Conservation (phyloP, 2,329 filamentous ascomycete species). For the Aureobasidium namibiae region DNA sequence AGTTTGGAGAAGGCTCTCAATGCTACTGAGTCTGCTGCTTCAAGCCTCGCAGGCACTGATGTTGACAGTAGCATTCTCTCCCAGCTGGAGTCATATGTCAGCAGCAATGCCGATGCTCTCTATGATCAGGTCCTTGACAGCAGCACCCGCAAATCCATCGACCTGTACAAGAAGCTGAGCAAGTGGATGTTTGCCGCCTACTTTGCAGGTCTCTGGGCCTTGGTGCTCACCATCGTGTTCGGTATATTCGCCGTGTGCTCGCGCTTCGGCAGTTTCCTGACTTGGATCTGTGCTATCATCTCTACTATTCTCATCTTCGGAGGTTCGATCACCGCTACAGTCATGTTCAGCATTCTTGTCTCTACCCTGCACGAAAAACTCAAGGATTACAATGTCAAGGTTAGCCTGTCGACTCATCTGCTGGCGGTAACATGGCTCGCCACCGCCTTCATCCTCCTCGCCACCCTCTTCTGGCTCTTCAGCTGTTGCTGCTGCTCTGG, state of each 20-base stretch:
- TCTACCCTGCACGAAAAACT: constrained; percentile 59
- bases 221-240: constrained; percentile 63
- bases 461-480: constrained; percentile 83
- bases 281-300: constrained; percentile 62
- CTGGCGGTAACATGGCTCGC: constrained; percentile 71
- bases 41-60: constrained; percentile 16
- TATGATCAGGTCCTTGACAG: constrained; percentile 49
- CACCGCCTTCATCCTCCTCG: constrained; percentile 65
- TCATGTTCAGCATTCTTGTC: constrained; percentile 61
- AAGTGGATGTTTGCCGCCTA: constrained; percentile 82
- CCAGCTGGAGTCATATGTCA: constrained; percentile 45
- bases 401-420: constrained; percentile 59
- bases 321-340: constrained; percentile 66
- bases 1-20: constrained; percentile 48
- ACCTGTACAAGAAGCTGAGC: constrained; percentile 63
- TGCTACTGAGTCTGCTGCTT: constrained; percentile 9
- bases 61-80: constrained; percentile 28
- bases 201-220: constrained; percentile 61
- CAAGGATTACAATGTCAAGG: constrained; percentile 62
- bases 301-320: constrained; percentile 51
- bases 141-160: constrained; percentile 58
- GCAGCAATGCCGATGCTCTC: constrained; percentile 24
- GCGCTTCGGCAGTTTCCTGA: constrained; percentile 71
- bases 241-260: constrained; percentile 80
- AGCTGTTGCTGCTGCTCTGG: constrained; percentile 88